These are phyloP conservation scores for Polygonum maritimum DNA, from an alignment of 148 eudicot genomes.

Conservation along the genomic window DNA sequence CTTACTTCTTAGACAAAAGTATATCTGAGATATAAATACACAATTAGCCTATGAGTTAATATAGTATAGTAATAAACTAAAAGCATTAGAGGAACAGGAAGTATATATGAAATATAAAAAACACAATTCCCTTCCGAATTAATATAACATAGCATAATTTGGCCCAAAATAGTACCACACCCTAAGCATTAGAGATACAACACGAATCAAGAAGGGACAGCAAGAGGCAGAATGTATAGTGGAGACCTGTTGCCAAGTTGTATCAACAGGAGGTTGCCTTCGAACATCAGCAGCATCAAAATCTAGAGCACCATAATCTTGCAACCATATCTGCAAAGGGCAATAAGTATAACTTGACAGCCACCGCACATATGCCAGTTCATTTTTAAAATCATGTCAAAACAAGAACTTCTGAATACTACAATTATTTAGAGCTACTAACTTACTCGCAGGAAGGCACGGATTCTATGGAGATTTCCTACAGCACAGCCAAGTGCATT, in stretches of 20 bases:
- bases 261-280: conserved; percentile 95
- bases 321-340: conserved; percentile 65
- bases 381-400: not conserved
- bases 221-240: not conserved
- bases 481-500: conserved; percentile 96
- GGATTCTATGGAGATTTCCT: conserved; percentile 76
- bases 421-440: conserved; percentile 11
- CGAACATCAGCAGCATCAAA: conserved; percentile 82
- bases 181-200: not conserved
- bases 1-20: conserved; percentile 55
- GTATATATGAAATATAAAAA: not conserved
- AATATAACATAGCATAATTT: not conserved
- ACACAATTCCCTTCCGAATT: not conserved
- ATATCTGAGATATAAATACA: conserved; percentile 41
- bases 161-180: not conserved
- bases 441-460: conserved; percentile 94
- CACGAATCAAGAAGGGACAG: not conserved
- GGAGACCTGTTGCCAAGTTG: conserved; percentile 99
- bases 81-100: not conserved
- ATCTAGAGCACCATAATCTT: conserved; percentile 89
- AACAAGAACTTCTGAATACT: not conserved
- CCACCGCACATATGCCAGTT: not conserved
- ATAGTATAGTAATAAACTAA: not conserved
- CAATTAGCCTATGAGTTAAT: not conserved
- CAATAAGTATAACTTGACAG: not conserved